Evolutionary conservation across 23 red algal species (phyloP).

Genomic region (Rhodosorus marinus): DNA sequence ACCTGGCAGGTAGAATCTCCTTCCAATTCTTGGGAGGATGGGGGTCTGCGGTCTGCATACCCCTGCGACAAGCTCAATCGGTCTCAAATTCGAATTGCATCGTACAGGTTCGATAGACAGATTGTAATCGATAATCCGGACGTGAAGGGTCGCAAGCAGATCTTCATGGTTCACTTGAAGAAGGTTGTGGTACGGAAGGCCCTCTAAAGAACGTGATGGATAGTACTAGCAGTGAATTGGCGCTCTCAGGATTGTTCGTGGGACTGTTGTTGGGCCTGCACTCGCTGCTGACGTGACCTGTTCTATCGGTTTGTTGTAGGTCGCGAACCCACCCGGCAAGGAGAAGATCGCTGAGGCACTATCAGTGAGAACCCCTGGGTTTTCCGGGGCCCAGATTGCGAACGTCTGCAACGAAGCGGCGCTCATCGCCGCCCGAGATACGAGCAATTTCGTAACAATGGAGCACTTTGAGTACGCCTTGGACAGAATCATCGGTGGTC

Average conservation of each 20-base stretch:
- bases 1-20: too few species aligned
- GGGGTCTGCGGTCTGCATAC: too few species aligned
- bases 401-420: slow-evolving; percentile 99
- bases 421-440: slow-evolving; percentile 64
- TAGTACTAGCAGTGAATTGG: too few species aligned
- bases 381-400: slow-evolving; percentile 87
- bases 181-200: too few species aligned
- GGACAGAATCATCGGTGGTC: slow-evolving; percentile 87
- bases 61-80: too few species aligned
- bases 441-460: slow-evolving; percentile 33
- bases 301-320: too few species aligned
- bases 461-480: slow-evolving; percentile 79
- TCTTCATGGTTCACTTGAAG: slow-evolving; percentile 72
- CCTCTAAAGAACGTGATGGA: too few species aligned
- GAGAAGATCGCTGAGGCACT: slow-evolving; percentile 67
- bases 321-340: slow-evolving; percentile 57
- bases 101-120: slow-evolving; percentile 95
- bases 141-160: slow-evolving; percentile 73
- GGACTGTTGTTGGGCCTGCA: too few species aligned
- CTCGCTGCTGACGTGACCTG: too few species aligned
- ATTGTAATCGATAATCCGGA: slow-evolving; percentile 92
- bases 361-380: slow-evolving; percentile 76
- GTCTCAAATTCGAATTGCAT: too few species aligned
- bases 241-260: too few species aligned
- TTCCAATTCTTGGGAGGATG: too few species aligned